phyloP scores from a whole-genome alignment of 108 stramenopile species.

The Cyclostephanos invisitatus region DNA sequence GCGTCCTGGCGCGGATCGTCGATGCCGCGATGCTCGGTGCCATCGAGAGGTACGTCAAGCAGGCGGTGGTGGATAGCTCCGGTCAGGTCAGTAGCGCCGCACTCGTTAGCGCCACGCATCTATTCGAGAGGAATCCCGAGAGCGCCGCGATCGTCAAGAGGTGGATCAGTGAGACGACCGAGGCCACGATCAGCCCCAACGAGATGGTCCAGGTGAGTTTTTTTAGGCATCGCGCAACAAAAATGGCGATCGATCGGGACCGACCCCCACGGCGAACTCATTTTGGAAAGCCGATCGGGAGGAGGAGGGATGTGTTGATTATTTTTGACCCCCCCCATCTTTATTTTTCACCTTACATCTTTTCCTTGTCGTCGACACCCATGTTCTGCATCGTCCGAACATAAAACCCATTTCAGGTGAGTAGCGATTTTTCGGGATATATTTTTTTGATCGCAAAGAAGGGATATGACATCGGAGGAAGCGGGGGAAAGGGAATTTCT shows the following conservation, averaged over 20 bases:
- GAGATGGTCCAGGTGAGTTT: slow-evolving; percentile 94
- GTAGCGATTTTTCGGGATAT: no score
- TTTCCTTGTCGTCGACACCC: no score
- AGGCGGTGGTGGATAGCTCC: slow-evolving; percentile 97
- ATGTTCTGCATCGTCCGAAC: no score
- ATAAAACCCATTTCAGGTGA: no score
- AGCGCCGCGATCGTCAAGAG: slow-evolving; percentile 83
- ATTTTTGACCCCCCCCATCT: no score
- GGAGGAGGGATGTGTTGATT: no score
- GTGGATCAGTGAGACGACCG: slow-evolving; percentile 95
- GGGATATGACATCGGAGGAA: background rate
- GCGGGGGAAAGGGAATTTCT: background rate
- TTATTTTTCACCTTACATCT: no score
- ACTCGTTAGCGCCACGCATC: slow-evolving; percentile 87
- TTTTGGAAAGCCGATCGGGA: no score
- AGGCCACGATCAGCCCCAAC: slow-evolving; percentile 87
- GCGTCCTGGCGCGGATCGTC: slow-evolving; percentile 96
- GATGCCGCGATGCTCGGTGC: slow-evolving; percentile 98
- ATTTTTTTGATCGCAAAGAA: no score
- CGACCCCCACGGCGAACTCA: no score
- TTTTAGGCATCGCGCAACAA: background rate
- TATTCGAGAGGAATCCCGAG: slow-evolving; percentile 73
- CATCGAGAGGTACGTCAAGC: slow-evolving; percentile 98
- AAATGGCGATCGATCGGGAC: no score
- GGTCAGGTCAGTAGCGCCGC: slow-evolving; percentile 95